phyloP scores from a whole-genome alignment of 345 rosid species.

The Aurinia saxatilis region DNA sequence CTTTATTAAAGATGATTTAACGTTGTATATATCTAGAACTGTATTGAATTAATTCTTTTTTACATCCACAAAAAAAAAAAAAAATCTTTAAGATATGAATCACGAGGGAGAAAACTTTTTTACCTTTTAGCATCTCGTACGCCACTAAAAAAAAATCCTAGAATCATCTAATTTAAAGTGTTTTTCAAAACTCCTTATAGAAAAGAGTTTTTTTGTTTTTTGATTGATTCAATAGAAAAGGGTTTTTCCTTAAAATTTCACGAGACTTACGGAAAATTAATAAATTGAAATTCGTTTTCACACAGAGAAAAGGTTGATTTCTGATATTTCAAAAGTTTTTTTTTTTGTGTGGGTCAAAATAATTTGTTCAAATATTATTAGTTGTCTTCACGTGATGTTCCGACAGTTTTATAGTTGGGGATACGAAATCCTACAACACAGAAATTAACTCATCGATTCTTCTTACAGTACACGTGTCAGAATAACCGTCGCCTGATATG shows the following conservation, averaged over 20 bases:
- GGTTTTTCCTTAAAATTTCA: too few relatives aligned
- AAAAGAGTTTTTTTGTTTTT: neutral
- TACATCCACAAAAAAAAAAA: too few relatives aligned
- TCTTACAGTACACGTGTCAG: slow-evolving; percentile 10
- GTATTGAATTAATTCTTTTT: neutral
- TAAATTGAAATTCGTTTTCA: neutral
- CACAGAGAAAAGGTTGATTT: too few relatives aligned
- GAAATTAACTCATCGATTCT: neutral
- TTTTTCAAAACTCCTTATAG: neutral
- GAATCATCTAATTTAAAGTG: neutral
- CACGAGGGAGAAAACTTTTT: neutral
- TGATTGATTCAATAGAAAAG: too few relatives aligned
- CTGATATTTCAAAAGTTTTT: too few relatives aligned
- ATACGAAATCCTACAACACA: neutral
- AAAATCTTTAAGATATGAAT: too few relatives aligned
- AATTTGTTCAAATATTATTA: neutral
- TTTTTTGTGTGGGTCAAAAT: slow-evolving; percentile 1
- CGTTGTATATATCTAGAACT: neutral
- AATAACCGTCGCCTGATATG: neutral
- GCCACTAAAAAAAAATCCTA: neutral
- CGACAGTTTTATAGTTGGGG: slow-evolving; percentile 24
- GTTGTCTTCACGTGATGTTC: slow-evolving; percentile 29
- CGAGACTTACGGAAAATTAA: neutral
- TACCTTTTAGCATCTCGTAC: neutral
- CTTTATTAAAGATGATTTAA: neutral